phyloP scores from a whole-genome alignment of 2,329 filamentous ascomycete genomes.

The Cephalotrichum gorgonifer region DNA sequence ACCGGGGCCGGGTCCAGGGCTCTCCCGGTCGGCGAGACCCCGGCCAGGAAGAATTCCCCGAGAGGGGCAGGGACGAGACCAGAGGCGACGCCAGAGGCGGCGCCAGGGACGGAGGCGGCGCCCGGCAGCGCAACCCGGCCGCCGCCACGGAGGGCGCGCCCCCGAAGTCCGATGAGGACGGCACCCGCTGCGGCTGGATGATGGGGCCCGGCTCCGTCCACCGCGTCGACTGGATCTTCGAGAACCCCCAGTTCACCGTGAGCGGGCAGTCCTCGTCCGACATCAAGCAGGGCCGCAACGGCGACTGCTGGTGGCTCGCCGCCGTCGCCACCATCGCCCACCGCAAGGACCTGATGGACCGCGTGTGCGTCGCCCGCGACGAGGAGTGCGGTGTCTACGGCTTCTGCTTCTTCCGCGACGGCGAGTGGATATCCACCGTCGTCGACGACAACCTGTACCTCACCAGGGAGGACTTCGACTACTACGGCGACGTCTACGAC shows the following conservation, averaged over 20 bases:
- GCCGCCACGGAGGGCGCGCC: constrained; percentile 3
- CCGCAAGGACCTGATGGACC: constrained; percentile 52
- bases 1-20: neutral
- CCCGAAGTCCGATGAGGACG: neutral
- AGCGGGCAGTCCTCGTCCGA: constrained; percentile 71
- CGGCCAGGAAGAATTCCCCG: constrained; percentile 6
- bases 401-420: constrained; percentile 75
- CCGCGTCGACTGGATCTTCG: constrained; percentile 52
- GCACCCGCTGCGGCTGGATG: neutral
- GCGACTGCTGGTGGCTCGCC: constrained; percentile 82
- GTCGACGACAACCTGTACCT: constrained; percentile 46
- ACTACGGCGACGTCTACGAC: constrained; percentile 28
- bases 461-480: constrained; percentile 27
- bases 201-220: constrained; percentile 26
- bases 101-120: neutral
- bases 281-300: constrained; percentile 66
- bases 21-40: constrained; percentile 6
- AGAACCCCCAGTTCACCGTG: constrained; percentile 65
- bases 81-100: too few relatives aligned
- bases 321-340: constrained; percentile 6
- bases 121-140: neutral
- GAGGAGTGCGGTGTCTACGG: constrained; percentile 72
- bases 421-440: constrained; percentile 56
- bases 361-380: constrained; percentile 62
- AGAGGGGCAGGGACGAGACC: neutral